phyloP scores from a whole-genome alignment of 2,329 filamentous ascomycete genomes.

The Fusarium haematococcum region DNA sequence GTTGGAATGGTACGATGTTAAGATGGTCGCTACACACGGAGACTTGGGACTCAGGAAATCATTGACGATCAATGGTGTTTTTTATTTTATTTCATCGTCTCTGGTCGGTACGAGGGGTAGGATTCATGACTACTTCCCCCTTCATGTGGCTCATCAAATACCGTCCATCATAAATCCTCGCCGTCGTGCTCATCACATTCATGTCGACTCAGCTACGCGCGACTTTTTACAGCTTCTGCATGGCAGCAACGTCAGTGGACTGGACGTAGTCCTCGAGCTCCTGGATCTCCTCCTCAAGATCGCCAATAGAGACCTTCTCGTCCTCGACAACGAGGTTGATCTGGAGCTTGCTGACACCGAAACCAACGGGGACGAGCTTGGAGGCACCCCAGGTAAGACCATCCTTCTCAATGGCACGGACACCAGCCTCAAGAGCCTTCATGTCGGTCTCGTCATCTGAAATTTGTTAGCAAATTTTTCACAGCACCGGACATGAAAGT shows the following conservation, averaged over 20 bases:
- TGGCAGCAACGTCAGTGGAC: constrained; percentile 89
- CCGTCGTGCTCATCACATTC: constrained; percentile 50
- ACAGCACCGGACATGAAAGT: background rate
- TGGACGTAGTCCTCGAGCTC: constrained; percentile 95
- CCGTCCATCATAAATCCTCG: constrained; percentile 45
- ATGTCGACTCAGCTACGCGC: constrained; percentile 31
- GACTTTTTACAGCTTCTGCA: constrained; percentile 86
- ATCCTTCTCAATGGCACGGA: constrained; percentile 88
- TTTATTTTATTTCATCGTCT: constrained; percentile 40
- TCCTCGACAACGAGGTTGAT: constrained; percentile 98
- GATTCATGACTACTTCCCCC: constrained; percentile 40
- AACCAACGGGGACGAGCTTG: constrained; percentile 90
- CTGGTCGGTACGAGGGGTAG: constrained; percentile 38
- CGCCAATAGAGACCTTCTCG: constrained; percentile 89
- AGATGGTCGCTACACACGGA: background rate
- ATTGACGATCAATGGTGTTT: background rate
- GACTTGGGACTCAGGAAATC: background rate
- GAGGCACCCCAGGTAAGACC: constrained; percentile 96
- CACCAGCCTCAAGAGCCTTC: constrained; percentile 80
- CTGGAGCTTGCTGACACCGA: constrained; percentile 99
- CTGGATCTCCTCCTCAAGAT: constrained; percentile 86
- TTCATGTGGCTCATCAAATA: constrained; percentile 42
- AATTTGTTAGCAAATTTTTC: constrained; percentile 37
- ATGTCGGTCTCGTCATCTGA: constrained; percentile 94
- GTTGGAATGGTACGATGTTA: background rate